phyloP scores from a whole-genome alignment of 1,284 basidiomycete species.

The Mycosarcoma maydis region DNA sequence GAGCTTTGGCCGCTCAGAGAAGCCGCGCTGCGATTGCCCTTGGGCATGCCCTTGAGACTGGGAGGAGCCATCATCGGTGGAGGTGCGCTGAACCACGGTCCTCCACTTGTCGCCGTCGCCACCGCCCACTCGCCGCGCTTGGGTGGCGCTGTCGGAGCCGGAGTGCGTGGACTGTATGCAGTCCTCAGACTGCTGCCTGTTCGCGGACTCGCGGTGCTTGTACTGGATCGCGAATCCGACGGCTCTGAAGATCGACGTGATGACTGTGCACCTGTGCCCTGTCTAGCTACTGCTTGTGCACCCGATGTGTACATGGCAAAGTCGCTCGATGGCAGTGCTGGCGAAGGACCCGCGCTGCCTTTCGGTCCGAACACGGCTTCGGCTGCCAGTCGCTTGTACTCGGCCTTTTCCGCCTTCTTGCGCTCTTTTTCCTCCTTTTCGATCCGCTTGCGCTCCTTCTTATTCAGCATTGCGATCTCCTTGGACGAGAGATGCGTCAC shows the following conservation, averaged over 20 bases:
- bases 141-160: constrained; percentile 11
- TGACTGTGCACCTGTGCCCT: constrained; percentile 1
- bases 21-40: constrained; percentile 25
- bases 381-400: constrained; percentile 43
- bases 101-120: constrained; percentile 34
- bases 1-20: constrained; percentile 37
- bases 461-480: constrained; percentile 43
- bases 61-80: constrained; percentile 30
- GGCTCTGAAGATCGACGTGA: constrained; percentile 21
- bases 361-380: constrained; percentile 51
- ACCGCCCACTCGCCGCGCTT: constrained; percentile 45
- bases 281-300: constrained; percentile 1
- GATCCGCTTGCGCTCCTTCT: constrained; percentile 35
- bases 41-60: constrained; percentile 17
- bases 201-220: constrained; percentile 40
- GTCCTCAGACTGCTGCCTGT: constrained; percentile 35
- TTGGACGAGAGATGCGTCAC: constrained; percentile 35
- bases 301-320: constrained; percentile 31
- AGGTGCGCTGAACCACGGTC: constrained; percentile 49
- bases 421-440: constrained; percentile 45
- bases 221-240: constrained; percentile 32
- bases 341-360: constrained; percentile 26
- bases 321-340: constrained; percentile 30
- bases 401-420: constrained; percentile 46
- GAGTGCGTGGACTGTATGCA: constrained; percentile 27